Conservation (phyloP, 345 rosid species). For the Angophora floribunda region DNA sequence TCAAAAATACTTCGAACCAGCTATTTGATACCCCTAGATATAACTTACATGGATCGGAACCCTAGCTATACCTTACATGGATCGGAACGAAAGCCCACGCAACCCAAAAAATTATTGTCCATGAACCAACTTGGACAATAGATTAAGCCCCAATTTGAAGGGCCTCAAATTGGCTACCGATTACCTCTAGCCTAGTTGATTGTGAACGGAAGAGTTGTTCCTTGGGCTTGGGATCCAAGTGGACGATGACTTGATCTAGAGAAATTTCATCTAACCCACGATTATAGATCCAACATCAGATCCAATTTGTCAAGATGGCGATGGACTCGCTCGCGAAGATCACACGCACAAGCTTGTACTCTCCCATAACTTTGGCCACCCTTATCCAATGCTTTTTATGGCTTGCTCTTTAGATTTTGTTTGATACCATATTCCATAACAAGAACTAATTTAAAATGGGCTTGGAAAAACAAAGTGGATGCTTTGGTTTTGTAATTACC, state of each 20-base stretch:
- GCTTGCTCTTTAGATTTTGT: neutral
- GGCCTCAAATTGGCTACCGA: neutral
- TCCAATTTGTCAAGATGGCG: neutral
- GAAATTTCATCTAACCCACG: neutral
- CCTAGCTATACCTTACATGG: too few species aligned
- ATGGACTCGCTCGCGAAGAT: neutral
- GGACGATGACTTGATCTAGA: neutral
- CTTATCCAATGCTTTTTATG: neutral
- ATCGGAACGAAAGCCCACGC: neutral
- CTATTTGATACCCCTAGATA: accelerated
- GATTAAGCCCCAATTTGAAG: neutral
- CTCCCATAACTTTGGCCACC: neutral
- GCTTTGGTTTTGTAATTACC: neutral
- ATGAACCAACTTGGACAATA: neutral
- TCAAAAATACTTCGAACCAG: neutral
- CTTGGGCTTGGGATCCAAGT: neutral
- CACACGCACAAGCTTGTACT: neutral
- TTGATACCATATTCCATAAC: neutral
- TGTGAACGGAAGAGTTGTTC: neutral
- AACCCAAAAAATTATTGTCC: neutral
- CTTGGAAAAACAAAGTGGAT: neutral
- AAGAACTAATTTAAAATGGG: neutral
- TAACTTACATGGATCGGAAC: neutral
- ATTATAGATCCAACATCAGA: neutral
- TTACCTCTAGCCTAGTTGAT: neutral